Conservation (phyloP, 441 rosid genomes). For the Erysimum pusillum region DNA sequence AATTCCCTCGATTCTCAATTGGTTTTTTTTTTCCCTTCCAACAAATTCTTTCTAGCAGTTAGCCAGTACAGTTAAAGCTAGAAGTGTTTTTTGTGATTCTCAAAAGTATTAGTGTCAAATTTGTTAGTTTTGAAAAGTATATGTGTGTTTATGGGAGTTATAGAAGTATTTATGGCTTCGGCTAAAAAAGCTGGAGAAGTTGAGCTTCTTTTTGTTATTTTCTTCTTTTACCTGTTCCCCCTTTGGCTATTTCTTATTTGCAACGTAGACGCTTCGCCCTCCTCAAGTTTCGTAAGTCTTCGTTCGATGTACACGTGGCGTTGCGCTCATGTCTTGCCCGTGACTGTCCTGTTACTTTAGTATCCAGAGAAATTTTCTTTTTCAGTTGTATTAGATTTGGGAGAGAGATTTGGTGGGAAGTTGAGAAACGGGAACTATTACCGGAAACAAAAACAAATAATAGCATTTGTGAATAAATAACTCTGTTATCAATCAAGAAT, state of each 20-base stretch:
- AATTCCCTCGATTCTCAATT: background rate
- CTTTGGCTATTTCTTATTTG: conserved; percentile 38
- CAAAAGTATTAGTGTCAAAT: background rate
- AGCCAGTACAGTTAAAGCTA: background rate
- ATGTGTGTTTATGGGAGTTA: background rate
- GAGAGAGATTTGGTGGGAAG: conserved; percentile 11
- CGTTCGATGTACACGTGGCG: conserved; percentile 22
- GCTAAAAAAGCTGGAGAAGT: background rate
- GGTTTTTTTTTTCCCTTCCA: background rate
- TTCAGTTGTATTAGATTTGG: background rate
- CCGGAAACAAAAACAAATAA: background rate
- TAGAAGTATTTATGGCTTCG: background rate
- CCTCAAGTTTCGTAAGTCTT: conserved; percentile 37
- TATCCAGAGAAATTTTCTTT: background rate
- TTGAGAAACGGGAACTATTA: conserved; percentile 7
- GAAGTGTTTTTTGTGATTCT: background rate
- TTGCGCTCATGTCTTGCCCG: conserved; percentile 19
- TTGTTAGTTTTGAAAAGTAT: background rate
- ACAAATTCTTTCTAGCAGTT: background rate
- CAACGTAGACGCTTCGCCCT: conserved; percentile 30
- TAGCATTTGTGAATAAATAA: background rate
- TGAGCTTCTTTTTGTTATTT: background rate
- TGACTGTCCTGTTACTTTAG: conserved; percentile 20
- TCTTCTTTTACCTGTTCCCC: background rate
- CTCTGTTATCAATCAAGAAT: background rate